Base-by-base conservation (phyloP, 345 rosid species). In the Hirschfeldia incana region DNA sequence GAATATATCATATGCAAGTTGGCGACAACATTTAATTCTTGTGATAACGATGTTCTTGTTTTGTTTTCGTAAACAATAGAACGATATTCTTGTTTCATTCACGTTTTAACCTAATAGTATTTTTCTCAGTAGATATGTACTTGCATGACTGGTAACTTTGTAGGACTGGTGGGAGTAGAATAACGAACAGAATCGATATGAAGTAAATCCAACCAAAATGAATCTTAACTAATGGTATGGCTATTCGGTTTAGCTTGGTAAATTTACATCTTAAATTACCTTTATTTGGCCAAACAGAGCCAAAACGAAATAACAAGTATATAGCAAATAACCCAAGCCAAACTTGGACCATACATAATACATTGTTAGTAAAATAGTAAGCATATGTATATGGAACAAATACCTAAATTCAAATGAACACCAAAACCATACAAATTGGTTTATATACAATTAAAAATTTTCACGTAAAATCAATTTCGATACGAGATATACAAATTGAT, bases 1-100 rank as follows among this genome's bases (percentile, higher is more conserved):
- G 42, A 65, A 80, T 65, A 46, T 70, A n/a, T 65, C 80, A 65
- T 65, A 65, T 33, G 80, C 83, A 64, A 80, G 67, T 75, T 70
- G 83, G 2, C 57, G 76, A 42, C 29, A 58, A 58, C 79, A 80
- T 79, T 80, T 80, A 80, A 70, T 27, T 65, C 83, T 80, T 39
- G 8, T 75, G 83, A 80, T 42, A 70, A 75, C 76, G 79, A 75
- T 74, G 26, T 55, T 74, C 42, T 69, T 80, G 59, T 69, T 64
- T 62, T 21, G 2, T 74, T 75, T 67, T 37, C 67, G 7, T 15
- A 21, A 21, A 21, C 21, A 21, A 21, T 21, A 21, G 21, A 70
- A 75, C 76, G 79, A 75, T 74, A 32, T 55, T 74, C 42, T 69
- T 80, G 59, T 69, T 64, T 62, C 29, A 5, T 74, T 75, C 72